Base-by-base conservation (phyloP, 371 early-diverging fungal genomes). In the Rhizopus arrhizus region DNA sequence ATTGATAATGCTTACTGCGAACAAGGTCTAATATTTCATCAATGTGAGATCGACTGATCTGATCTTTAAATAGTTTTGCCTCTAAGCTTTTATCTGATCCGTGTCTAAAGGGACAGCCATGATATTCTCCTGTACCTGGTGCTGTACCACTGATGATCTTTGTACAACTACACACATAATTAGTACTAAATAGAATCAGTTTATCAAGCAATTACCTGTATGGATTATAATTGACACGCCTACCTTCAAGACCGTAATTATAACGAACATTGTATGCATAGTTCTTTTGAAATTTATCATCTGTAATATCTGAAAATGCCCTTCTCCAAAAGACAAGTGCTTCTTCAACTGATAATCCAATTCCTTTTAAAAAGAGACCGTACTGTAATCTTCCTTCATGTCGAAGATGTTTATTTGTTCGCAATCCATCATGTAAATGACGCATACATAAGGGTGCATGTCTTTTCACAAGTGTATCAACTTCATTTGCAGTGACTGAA, bases 211-310 rank as follows among this genome's bases (percentile, higher is more conserved):
- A 62, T 60, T 83, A 89, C 83, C 86, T 88, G 75, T 89, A 97
- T 2, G 98, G 92, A 9, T 84, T 78, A 75, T 98, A 99, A 69
- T 96, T 89, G 10, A 86, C 86, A 13, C 98, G 90, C 53, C 90
- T 92, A 31, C 99, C 99, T 74, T 99, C 99, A 66, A 91, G 68
- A 53, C 99, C 99, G 77, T 99, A 99, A 70, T 91, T 95, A 82
- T 98, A 97, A 36, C 99, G 85, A 58, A 99, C 89, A 65, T 93
- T 93, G 80, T 99, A 99, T 16, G 95, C 85, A 64, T 99, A 97
- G 12, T 83, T 85, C 67, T 86, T 99, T 59, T 92, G 83, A 73
- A 99, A 99, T 63, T 91, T 85, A 55, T 94, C 95, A 50, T 91
- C 95, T n/a, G 90, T 85, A 43, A 87, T 70, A 38, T 84, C 86